These are phyloP conservation scores for Backusella sp. DNA, from an alignment of 192 early-diverging fungal genomes.

Conservation along the genomic window DNA sequence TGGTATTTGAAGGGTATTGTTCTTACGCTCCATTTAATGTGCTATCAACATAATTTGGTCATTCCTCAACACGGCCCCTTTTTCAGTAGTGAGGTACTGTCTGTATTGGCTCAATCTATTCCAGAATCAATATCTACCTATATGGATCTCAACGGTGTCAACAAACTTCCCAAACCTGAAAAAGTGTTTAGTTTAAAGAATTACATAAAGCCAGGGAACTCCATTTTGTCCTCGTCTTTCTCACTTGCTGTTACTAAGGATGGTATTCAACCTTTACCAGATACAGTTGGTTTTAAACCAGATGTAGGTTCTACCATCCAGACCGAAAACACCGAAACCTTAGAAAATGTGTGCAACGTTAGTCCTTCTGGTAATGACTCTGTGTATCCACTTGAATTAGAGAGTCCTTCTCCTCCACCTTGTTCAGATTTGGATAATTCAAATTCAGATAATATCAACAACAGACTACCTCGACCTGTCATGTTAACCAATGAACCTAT, in stretches of 20 bases:
- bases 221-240: not conserved
- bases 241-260: not conserved
- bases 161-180: constrained; percentile 20
- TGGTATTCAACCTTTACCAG: not conserved
- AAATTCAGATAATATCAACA: not conserved
- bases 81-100: constrained; percentile 15
- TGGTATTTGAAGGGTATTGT: constrained; percentile 47
- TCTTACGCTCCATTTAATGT: constrained; percentile 42
- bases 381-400: not conserved
- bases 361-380: not conserved
- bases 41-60: constrained; percentile 20
- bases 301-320: not conserved
- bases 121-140: constrained; percentile 29
- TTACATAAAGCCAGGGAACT: not conserved
- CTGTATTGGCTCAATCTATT: constrained; percentile 19
- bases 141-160: constrained; percentile 24
- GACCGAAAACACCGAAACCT: not conserved
- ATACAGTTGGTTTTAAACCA: not conserved
- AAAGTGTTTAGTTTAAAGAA: constrained; percentile 7
- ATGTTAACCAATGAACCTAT: constrained; percentile 1
- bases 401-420: not conserved
- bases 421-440: not conserved
- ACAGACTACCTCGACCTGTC: not conserved
- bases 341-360: not conserved
- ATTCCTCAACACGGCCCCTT: constrained; percentile 29